These are phyloP conservation scores for Patellifolia procumbens DNA, from an alignment of 179 eudicot genomes.

Conservation along the genomic window DNA sequence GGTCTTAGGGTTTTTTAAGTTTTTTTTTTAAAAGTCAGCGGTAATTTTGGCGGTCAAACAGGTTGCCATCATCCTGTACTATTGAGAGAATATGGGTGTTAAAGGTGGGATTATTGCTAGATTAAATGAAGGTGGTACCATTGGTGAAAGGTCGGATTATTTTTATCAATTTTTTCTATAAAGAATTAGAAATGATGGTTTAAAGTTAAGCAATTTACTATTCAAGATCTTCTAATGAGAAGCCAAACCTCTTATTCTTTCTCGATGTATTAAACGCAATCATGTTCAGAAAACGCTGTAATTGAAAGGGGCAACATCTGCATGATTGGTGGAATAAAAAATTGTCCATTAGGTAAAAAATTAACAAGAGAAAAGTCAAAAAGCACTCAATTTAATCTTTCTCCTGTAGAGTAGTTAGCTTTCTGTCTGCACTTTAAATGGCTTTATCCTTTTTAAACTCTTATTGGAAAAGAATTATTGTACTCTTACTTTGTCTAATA, in stretches of 20 bases:
- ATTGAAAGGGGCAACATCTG: slow-evolving; percentile 19
- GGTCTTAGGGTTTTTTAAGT: no score
- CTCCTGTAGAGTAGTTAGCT: slow-evolving; percentile 1
- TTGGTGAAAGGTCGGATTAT: no score
- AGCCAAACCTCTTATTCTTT: slow-evolving; percentile 2
- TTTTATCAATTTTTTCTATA: no score
- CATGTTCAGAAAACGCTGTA: background rate
- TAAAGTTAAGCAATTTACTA: background rate
- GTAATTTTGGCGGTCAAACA: no score
- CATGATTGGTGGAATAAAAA: slow-evolving; percentile 34
- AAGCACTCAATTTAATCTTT: slow-evolving; percentile 21
- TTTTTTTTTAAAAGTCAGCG: no score
- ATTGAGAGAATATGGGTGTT: no score
- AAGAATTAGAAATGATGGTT: no score
- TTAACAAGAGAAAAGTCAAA: slow-evolving; percentile 23
- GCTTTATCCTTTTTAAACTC: slow-evolving; percentile 22
- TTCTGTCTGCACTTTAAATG: slow-evolving; percentile 18
- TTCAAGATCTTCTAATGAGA: background rate
- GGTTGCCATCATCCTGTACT: no score
- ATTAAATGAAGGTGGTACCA: no score
- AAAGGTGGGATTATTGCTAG: no score
- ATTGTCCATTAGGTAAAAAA: background rate
- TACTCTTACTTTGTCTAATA: background rate
- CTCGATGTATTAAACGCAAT: slow-evolving; percentile 20
- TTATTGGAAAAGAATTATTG: slow-evolving; percentile 4